Evolutionary conservation across 208 protist species (phyloP).

Genomic region (Trypanosoma mega): DNA sequence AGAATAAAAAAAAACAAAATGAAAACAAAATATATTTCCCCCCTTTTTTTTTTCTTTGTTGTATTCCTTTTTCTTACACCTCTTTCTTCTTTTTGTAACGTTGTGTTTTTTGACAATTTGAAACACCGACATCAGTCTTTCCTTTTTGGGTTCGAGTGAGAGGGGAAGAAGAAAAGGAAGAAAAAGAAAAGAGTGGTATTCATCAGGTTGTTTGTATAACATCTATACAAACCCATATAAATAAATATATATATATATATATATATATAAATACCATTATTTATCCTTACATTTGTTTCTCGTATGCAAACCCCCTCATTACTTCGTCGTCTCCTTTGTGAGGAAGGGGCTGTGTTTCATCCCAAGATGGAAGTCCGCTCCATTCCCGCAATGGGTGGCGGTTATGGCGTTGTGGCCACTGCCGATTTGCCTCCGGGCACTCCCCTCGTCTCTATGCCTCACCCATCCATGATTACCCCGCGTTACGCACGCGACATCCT

Average conservation of each 20-base stretch:
- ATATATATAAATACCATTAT: conserved; percentile 3
- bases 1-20: no score
- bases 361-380: conserved; percentile 35
- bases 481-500: conserved; percentile 65
- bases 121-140: no score
- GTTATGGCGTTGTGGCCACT: conserved; percentile 64
- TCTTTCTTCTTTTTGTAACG: neutral
- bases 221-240: no score
- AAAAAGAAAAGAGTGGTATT: no score
- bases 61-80: conserved; percentile 1
- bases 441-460: conserved; percentile 56
- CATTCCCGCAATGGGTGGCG: conserved; percentile 82
- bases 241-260: conserved; percentile 4
- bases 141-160: no score
- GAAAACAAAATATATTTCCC: no score
- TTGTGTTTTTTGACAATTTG: neutral
- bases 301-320: conserved; percentile 21
- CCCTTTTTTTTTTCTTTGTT: neutral
- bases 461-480: conserved; percentile 69
- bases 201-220: no score
- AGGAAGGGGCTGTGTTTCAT: conserved; percentile 58
- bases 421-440: conserved; percentile 31
- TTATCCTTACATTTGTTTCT: no score
- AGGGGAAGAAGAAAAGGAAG: no score
- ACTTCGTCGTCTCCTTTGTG: conserved; percentile 58